Base-by-base conservation (phyloP, 192 early-diverging fungal species). In the Backusella liffmaniae region DNA sequence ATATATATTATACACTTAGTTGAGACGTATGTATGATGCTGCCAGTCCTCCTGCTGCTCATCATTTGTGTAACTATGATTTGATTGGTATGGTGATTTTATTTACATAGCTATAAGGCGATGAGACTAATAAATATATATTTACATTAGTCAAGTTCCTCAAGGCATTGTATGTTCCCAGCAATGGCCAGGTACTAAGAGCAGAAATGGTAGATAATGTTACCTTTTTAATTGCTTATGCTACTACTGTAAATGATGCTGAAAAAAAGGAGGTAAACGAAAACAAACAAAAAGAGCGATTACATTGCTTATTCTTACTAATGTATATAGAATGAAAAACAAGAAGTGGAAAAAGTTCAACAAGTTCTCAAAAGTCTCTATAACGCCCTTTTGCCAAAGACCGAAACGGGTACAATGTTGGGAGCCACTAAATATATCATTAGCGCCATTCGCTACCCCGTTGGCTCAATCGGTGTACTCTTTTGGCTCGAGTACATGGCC, bases 401-500 rank as follows among this genome's bases (percentile, higher is more conserved):
- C 7, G 72, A 67, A 26, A 65, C 65, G 5, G 72, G 59, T 21
- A 72, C 35, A 8, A 51, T 78, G 41, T 16, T 72, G 0, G 77
- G 77, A 18, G 77, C 77, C 2, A 78, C 73, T 49, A 65, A 67
- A 37, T 66, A 72, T 3, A 73, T 78, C 7, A 18, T 78, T 13
- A 67, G 44, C 9, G 73, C 73, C 12, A 66, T 74, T 32, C 30
- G 73, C 59, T 80, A 80, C 23, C 88, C 88, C 15, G 80, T 90
- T 37, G 88, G 82, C 9, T 86, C 90, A 3, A 86, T 89, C 80
- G 88, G 85, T 9, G 51, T 88, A 12, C 65, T 91, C 21, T 78
- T 88, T 44, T 94, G 93, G 93, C 82, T 91, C 23, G 84, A 87
- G 35, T 88, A 89, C 72, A 77, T 92, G 32, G 79, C 91, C 10